A percentile compares a stretch with the other conserved stretches of the same genome.
Conservation (phyloP, 1,284 basidiomycete genomes). For the Austropuccinia psidii region DNA sequence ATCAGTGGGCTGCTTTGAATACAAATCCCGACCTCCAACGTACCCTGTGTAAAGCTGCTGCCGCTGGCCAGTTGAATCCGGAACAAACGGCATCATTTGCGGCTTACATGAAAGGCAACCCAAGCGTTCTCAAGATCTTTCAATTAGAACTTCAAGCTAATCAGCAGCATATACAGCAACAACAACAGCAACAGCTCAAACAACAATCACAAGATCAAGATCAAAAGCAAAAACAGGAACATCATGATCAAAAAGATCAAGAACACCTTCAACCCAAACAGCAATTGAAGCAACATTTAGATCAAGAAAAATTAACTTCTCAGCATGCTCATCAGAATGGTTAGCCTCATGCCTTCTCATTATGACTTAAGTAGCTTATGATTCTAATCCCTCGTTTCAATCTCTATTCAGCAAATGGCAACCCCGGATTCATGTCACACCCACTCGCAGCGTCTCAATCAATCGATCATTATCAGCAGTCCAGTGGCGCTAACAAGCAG, state of each 20-base stretch:
- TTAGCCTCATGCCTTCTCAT: background rate
- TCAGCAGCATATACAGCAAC: slow-evolving; percentile 28
- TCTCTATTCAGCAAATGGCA: background rate
- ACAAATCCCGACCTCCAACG: slow-evolving; percentile 31
- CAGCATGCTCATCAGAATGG: slow-evolving; percentile 24
- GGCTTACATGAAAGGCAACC: slow-evolving; percentile 20
- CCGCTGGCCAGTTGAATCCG: slow-evolving; percentile 10
- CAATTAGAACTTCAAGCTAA: slow-evolving; percentile 21
- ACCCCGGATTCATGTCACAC: slow-evolving; percentile 12
- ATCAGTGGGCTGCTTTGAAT: slow-evolving; percentile 31
- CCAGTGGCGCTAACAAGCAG: background rate
- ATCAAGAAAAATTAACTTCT: background rate
- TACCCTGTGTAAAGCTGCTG: slow-evolving; percentile 34
- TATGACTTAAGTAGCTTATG: background rate
- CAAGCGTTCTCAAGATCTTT: slow-evolving; percentile 24
- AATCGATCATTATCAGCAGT: slow-evolving; percentile 6
- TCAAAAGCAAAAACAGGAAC: slow-evolving; percentile 10
- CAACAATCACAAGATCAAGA: slow-evolving; percentile 12
- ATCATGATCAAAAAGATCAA: background rate
- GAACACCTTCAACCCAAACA: background rate
- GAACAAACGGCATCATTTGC: slow-evolving; percentile 16
- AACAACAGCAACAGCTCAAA: slow-evolving; percentile 15
- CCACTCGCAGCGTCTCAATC: background rate
- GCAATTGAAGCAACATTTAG: slow-evolving; percentile 8
- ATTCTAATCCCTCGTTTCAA: slow-evolving; percentile 2